A percentile compares a stretch with the other conserved stretches of the same genome.
phyloP scores from a whole-genome alignment of 2,329 filamentous ascomycete genomes.

The Dactylellina haptotyla region DNA sequence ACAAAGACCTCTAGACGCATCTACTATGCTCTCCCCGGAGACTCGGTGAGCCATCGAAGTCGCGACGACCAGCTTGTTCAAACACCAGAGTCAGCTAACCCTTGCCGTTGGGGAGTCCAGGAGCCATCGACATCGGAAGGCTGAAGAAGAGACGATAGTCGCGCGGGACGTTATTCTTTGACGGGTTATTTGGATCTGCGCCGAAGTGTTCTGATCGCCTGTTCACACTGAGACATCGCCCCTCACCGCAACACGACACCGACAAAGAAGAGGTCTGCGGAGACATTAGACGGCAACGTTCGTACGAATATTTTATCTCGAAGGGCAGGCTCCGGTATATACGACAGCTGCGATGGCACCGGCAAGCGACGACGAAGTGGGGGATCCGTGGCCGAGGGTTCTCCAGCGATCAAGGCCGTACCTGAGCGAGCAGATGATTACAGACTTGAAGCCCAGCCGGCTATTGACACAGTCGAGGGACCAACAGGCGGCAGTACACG shows the following conservation, averaged over 20 bases:
- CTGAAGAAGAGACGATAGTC: not conserved
- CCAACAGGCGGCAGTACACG: slow-evolving; percentile 81
- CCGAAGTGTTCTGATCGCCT: not conserved
- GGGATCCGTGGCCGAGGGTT: slow-evolving; percentile 32
- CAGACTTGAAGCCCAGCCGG: slow-evolving; percentile 75
- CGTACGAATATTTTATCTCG: too few relatives aligned
- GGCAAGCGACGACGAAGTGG: slow-evolving; percentile 41
- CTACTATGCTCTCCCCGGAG: slow-evolving; percentile 10
- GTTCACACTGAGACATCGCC: not conserved
- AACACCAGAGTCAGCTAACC: not conserved
- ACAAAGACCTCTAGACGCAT: not conserved
- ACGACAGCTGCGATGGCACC: slow-evolving; percentile 21
- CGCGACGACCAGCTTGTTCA: not conserved
- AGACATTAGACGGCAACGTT: too few relatives aligned
- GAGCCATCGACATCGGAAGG: not conserved
- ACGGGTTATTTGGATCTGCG: not conserved
- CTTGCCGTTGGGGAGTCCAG: not conserved
- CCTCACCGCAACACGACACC: slow-evolving; percentile 9
- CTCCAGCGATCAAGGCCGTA: slow-evolving; percentile 68
- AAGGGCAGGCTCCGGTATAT: not conserved
- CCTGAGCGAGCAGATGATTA: slow-evolving; percentile 81
- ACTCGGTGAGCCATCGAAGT: slow-evolving; percentile 14
- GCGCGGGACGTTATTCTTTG: slow-evolving; percentile 2
- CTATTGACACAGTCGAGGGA: slow-evolving; percentile 81
- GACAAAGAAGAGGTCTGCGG: too few relatives aligned